Percentiles rank a stretch among this genome's conserved stretches.
These are phyloP conservation scores for Aspergillus fijiensis DNA, from an alignment of 2,329 filamentous ascomycete species.

Conservation along the genomic window DNA sequence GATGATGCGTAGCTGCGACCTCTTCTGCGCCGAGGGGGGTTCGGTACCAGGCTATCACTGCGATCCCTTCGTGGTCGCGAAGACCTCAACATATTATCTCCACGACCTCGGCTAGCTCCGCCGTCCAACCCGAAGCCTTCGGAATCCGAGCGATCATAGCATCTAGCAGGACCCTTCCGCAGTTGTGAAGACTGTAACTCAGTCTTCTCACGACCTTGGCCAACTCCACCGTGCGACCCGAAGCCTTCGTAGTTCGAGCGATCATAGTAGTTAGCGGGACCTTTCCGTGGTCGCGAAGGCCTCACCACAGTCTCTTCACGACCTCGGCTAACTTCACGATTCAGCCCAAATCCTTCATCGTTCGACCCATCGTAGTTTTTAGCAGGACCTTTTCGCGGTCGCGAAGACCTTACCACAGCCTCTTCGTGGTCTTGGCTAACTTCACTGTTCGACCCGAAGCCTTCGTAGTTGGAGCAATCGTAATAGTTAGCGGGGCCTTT, in stretches of 20 bases:
- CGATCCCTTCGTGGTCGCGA: not conserved
- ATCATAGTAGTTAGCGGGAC: slow-evolving; percentile 35
- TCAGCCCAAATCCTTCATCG: too few relatives aligned
- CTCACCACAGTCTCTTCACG: too few relatives aligned
- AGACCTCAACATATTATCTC: not conserved
- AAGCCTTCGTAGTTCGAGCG: slow-evolving; percentile 16
- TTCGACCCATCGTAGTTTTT: not conserved
- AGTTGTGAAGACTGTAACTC: too few relatives aligned
- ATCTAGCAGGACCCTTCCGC: not conserved
- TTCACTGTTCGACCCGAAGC: slow-evolving; percentile 17
- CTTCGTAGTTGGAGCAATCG: slow-evolving; percentile 17
- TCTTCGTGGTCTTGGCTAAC: not conserved
- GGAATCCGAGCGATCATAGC: not conserved
- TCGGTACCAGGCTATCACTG: not conserved
- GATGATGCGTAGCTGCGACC: not conserved
- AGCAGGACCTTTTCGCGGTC: not conserved
- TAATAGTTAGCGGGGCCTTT: slow-evolving; percentile 36
- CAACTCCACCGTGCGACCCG: slow-evolving; percentile 16
- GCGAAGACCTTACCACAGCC: too few relatives aligned
- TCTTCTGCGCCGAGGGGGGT: not conserved
- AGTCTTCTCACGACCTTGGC: not conserved
- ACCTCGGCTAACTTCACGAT: too few relatives aligned
- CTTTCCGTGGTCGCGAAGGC: slow-evolving; percentile 12
- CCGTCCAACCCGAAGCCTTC: not conserved
- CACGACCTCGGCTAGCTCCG: not conserved